Conservation (phyloP, 768 basidiomycete genomes). For the Gymnopilus dilepis region DNA sequence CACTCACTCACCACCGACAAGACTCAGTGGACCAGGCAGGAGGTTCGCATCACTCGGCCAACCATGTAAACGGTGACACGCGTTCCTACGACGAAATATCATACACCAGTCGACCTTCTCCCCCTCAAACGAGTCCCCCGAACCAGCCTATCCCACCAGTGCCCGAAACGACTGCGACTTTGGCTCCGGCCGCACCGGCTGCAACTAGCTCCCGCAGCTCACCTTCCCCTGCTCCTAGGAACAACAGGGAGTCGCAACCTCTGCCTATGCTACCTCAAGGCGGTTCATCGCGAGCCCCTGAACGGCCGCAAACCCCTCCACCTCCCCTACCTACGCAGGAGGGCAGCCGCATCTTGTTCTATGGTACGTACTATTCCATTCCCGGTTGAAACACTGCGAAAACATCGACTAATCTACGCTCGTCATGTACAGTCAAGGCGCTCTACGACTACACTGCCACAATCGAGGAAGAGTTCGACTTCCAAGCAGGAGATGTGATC, state of each 20-base stretch:
- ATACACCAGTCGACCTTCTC: conserved; percentile 22
- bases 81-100: conserved; percentile 21
- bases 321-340: conserved; percentile 31
- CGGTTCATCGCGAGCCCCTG: conserved; percentile 24
- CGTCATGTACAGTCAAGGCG: conserved; percentile 68
- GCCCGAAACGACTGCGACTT: conserved; percentile 20
- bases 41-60: conserved; percentile 8
- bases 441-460: conserved; percentile 86
- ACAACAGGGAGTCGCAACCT: conserved; percentile 31
- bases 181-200: conserved; percentile 12
- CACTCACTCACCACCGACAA: conserved; percentile 18
- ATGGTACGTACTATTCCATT: conserved; percentile 59
- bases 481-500: conserved; percentile 95
- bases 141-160: conserved; percentile 33
- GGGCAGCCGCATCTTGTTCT: conserved; percentile 72
- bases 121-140: conserved; percentile 32
- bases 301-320: conserved; percentile 31
- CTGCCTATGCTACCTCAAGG: conserved; percentile 31
- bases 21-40: conserved; percentile 18
- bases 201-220: conserved; percentile 16
- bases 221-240: conserved; percentile 22
- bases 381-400: neutral
- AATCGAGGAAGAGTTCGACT: conserved; percentile 93
- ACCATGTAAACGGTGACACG: conserved; percentile 26
- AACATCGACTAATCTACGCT: neutral